Evolutionary conservation across 306 rosid species (phyloP), one percentile per base, ranked within the genome.

Genomic region (Hylodesmum podocarpum): DNA sequence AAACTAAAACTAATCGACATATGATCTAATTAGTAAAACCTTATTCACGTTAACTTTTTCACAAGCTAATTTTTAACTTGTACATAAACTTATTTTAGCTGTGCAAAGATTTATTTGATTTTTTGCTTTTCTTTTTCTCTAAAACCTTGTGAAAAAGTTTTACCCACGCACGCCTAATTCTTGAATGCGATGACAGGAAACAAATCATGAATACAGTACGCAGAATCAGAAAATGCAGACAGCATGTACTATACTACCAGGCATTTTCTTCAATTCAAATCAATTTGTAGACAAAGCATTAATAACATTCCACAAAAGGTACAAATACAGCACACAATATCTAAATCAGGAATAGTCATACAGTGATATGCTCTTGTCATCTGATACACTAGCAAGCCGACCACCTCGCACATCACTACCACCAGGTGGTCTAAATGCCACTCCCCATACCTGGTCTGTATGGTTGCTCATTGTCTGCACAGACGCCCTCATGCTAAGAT

Each of bases 381-480:
- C 99, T 0, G 99, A 96, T 16, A 96, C 99, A 71, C 98, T 96
- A 19, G 93, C 98, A 58, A 92, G 98, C 54, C 98, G 91, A 41
- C 94, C 98, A 28, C 73, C 66, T 41, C 91, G 86, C 18, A 81
- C 74, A 12, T 82, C 89, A 19, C 76, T 84, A 51, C 91, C 92
- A 72, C 94, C 93, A 6, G 85, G 94, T 24, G 98, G 97, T 78
- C 97, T 90, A 80, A 96, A 96, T 21, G 99, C 86, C 82, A 96
- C 98, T 22, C 88, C 96, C 99, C 99, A 96, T 5, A 96, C 99
- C 86, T 92, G 99, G 79, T 96, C 99, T 4, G 85, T 68, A 58
- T 96, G 99, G 86, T 91, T 96, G 84, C 91, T 89, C 97, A 92
- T 96, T 16, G 99, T 96, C 86, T 96, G 99, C 50, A 96, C 98